Evolutionary conservation across 1,284 basidiomycete genomes (phyloP).

Genomic region (Acaromyces ingoldii): DNA sequence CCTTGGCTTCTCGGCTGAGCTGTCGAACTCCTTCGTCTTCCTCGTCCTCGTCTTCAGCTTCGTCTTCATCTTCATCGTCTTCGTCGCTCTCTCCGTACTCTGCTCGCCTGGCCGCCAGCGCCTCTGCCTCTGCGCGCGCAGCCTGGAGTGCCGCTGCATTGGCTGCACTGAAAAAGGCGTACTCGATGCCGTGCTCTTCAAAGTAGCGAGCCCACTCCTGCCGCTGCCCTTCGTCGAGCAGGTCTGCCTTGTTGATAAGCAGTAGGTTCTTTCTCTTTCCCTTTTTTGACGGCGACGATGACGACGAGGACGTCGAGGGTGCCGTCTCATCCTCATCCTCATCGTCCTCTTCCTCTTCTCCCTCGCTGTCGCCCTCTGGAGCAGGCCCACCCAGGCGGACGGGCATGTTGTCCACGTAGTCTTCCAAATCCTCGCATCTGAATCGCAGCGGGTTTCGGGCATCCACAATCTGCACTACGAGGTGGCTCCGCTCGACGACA

Average conservation of each 20-base stretch:
- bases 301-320: background rate
- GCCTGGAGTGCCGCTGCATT: conserved; percentile 76
- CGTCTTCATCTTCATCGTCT: conserved; percentile 23
- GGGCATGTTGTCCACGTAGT: conserved; percentile 39
- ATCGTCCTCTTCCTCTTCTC: conserved; percentile 57
- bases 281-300: background rate
- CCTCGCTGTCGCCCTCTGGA: conserved; percentile 62
- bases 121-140: conserved; percentile 50
- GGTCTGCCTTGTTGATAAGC: conserved; percentile 93
- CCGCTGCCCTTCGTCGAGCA: conserved; percentile 83
- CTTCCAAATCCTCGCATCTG: conserved; percentile 50
- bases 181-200: conserved; percentile 71
- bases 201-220: conserved; percentile 90
- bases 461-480: conserved; percentile 51
- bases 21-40: conserved; percentile 48
- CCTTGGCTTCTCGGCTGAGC: conserved; percentile 12
- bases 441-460: conserved; percentile 49
- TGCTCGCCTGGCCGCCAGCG: conserved; percentile 52
- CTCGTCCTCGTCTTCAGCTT: conserved; percentile 28
- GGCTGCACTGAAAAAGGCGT: conserved; percentile 93
- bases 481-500: conserved; percentile 48
- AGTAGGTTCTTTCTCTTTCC: conserved; percentile 69
- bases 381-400: conserved; percentile 61
- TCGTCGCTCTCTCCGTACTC: conserved; percentile 22
- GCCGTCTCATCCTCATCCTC: conserved; percentile 11